Evolutionary conservation across 1,284 basidiomycete genomes (phyloP).

Genomic region (Boletus sp.): DNA sequence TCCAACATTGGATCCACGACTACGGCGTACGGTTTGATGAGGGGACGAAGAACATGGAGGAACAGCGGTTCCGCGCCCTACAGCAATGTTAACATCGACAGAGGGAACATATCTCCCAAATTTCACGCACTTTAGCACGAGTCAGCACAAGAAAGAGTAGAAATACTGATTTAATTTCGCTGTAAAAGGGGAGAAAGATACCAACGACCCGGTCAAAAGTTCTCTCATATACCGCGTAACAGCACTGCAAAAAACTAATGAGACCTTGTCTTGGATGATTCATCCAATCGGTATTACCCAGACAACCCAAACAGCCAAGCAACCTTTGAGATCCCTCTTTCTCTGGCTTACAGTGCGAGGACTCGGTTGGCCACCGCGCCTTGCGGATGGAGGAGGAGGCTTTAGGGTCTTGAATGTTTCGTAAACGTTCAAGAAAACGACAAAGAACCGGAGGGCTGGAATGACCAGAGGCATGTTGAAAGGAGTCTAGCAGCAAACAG

Average conservation of each 20-base stretch:
- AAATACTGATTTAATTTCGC: conserved; percentile 67
- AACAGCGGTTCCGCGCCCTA: conserved; percentile 79
- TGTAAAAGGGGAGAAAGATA: conserved; percentile 74
- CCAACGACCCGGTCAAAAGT: conserved; percentile 57
- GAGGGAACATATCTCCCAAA: conserved; percentile 1
- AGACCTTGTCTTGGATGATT: conserved; percentile 15
- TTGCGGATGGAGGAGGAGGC: conserved; percentile 53
- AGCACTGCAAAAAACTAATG: conserved; percentile 45
- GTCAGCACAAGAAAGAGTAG: conserved; percentile 71
- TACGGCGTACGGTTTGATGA: conserved; percentile 62
- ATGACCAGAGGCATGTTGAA: conserved; percentile 63
- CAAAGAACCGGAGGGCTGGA: conserved; percentile 58
- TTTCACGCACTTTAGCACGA: conserved; percentile 61
- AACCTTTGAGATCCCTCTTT: conserved; percentile 80
- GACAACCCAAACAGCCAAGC: conserved; percentile 75
- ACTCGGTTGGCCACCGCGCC: conserved; percentile 59
- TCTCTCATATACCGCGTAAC: conserved; percentile 60
- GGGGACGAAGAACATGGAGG: conserved; percentile 66
- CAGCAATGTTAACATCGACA: conserved; percentile 14
- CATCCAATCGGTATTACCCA: conserved; percentile 52
- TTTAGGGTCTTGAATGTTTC: conserved; percentile 80
- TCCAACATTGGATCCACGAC: conserved; percentile 61
- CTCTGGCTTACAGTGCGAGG: conserved; percentile 63
- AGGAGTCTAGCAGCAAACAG: conserved; percentile 8
- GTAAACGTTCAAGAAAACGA: conserved; percentile 75